Base-by-base conservation (phyloP, 2,329 filamentous ascomycete genomes). In the Apiospora pterosperma region DNA sequence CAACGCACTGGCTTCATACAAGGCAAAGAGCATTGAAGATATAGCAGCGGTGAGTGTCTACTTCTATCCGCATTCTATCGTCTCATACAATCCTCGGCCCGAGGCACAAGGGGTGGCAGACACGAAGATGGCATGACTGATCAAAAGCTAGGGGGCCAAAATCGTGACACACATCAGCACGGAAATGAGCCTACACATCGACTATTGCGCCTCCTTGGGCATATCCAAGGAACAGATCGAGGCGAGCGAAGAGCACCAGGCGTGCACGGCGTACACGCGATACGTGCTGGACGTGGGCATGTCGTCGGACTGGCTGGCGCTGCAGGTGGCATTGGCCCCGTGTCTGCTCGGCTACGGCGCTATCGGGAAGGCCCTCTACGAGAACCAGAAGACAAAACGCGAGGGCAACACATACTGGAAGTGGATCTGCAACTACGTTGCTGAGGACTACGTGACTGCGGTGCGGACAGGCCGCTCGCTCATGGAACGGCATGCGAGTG, bases 371-470 rank as follows among this genome's bases (percentile, higher is more conserved):
- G 85, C 92, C 71, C 82, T 97, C 3, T 83, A 88, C 70, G 81
- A 84, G 60, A 55, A 31, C 28, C 81, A 80, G n/a, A 90, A 88
- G 39, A 72, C 80, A 60, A 81, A 81, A 67, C 82, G 83, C 42
- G 82, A 90, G 14, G 87, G 82, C 0, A 96, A 95, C 75, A 82
- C 79, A 21, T 98, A 97, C 79, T 96, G 91, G 90, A 85, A 88
- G 58, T 98, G 95, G 95, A 92, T 98, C 69, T 84, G 94, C 74
- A 96, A 92, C 73, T 98, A 97, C 74, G 86, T 91, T 19, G 91
- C 89, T 2, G 89, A 92, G 0, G 92, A 96, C 74, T 97, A 97
- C 69, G 79, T 82, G 0, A 82, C 88, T 67, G 92, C 92, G 6
- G 91, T 96, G 63, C 82, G 81, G 68, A 82, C 87, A 3, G 92